Evolutionary conservation across 2,329 filamentous ascomycete genomes (phyloP).

Genomic region (Venturiaceae sp.): DNA sequence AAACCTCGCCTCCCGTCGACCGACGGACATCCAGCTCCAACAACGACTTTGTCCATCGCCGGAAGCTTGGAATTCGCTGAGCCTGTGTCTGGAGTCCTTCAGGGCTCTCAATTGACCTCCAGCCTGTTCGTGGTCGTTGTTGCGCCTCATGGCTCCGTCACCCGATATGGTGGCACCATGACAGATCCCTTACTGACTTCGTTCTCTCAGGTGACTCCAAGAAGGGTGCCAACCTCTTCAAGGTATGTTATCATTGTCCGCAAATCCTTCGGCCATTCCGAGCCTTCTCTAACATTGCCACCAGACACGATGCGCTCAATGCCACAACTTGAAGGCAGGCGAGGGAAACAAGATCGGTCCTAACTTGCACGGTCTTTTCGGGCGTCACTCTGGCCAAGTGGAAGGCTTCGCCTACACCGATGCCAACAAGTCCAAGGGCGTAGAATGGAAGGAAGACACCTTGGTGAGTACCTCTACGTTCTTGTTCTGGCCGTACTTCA

Average conservation of each 20-base stretch:
- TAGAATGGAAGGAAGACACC: conserved; percentile 77
- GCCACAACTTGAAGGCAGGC: conserved; percentile 86
- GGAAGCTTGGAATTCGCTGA: neutral
- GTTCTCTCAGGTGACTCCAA: conserved; percentile 70
- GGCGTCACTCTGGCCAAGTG: conserved; percentile 85
- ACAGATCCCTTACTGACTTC: neutral
- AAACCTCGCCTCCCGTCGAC: neutral
- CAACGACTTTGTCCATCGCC: neutral
- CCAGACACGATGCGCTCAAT: conserved; percentile 88
- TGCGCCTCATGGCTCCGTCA: neutral
- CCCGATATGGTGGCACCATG: neutral
- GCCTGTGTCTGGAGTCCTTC: neutral
- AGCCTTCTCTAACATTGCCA: conserved; percentile 14
- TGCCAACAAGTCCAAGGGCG: conserved; percentile 96
- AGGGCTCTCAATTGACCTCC: neutral
- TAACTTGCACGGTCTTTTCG: conserved; percentile 93
- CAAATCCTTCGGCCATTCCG: neutral
- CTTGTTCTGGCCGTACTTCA: neutral
- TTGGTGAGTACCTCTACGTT: conserved; percentile 51
- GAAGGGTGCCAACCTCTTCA: conserved; percentile 99
- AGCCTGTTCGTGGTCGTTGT: neutral
- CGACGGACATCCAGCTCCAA: neutral
- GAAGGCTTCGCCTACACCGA: conserved; percentile 96
- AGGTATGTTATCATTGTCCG: conserved; percentile 40
- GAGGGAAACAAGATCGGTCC: conserved; percentile 98